phyloP scores from a whole-genome alignment of 176 grass and related monocot species.

The Miscanthus lutarioriparius region DNA sequence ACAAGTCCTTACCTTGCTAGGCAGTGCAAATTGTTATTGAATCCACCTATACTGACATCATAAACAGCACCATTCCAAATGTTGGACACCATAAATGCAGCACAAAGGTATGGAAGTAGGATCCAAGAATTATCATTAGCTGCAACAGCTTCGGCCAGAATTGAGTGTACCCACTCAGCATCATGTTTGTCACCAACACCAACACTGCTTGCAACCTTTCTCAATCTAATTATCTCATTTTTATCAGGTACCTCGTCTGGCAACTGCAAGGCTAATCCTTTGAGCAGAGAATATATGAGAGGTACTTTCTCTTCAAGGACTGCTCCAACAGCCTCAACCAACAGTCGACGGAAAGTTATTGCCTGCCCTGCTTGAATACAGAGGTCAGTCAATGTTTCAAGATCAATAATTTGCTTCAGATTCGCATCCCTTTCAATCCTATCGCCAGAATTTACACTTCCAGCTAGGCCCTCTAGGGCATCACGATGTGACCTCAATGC shows the following conservation, averaged over 20 bases:
- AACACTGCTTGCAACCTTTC: constrained; percentile 74
- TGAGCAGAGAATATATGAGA: constrained; percentile 76
- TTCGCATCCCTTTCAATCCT: constrained; percentile 91
- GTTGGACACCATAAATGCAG: constrained; percentile 91
- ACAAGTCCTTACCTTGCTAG: constrained; percentile 69
- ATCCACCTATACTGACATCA: constrained; percentile 74
- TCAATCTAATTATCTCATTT: constrained; percentile 73
- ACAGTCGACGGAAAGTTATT: constrained; percentile 78
- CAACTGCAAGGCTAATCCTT: constrained; percentile 74
- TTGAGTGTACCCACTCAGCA: constrained; percentile 81
- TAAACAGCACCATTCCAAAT: constrained; percentile 79
- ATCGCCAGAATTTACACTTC: constrained; percentile 84
- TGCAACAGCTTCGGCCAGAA: constrained; percentile 65
- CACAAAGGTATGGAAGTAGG: constrained; percentile 92
- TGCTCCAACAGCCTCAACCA: constrained; percentile 72
- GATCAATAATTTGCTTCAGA: constrained; percentile 90
- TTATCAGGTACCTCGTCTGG: constrained; percentile 81
- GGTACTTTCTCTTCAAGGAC: constrained; percentile 94
- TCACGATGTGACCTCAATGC: constrained; percentile 84
- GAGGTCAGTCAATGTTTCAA: constrained; percentile 80
- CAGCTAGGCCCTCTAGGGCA: constrained; percentile 80
- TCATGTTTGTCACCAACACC: constrained; percentile 87
- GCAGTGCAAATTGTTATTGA: constrained; percentile 92
- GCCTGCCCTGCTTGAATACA: constrained; percentile 95
- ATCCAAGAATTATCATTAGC: constrained; percentile 93